Base-by-base conservation (phyloP, 1,284 basidiomycete species). In the Testicularia cyperi region DNA sequence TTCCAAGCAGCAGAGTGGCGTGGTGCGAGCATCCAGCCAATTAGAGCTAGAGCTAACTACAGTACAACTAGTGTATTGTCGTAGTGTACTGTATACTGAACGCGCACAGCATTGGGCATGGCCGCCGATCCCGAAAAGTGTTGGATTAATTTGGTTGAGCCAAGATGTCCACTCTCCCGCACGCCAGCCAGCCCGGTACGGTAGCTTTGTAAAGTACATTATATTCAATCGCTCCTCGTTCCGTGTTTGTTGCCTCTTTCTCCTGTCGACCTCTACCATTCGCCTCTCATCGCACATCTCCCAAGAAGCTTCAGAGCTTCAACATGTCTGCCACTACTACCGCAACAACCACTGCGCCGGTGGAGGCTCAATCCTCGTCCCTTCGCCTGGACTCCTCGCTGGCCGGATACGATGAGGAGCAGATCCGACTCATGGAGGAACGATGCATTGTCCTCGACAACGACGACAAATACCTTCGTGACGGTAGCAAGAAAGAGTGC, bases 361-460 rank as follows among this genome's bases (percentile, higher is more conserved):
- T 45, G 37, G 31, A 28, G 16, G 29, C 37, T 14, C 36, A 43
- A 32, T 22, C 41, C 15, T 39, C 47, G n/a, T 48, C 45, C 32
- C 28, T 62, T 22, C 44, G 38, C 3, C 61, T 60, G 23, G 65
- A 67, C 39, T 51, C 54, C 14, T 44, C 58, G 10, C 66, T 76
- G 2, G 48, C 43, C 15, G 74, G 74, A 10, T 65, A 79, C 51
- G 79, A 80, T 45, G 66, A 77, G 48, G 78, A 78, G 56, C 79
- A 80, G 70, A 80, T 82, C 34, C 84, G 87, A 53, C 82, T 99
- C 53, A 99, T 99, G 95, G 90, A 95, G 68, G 95, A 99, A 79
- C 82, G 90, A 52, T 95, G 95, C 58, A 98, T 99, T 75, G 83
- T 98, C 31, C 88, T 97, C 24, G 88, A 92, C 74, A 86, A 90